Conservation (phyloP, 129 eudicot species). For the Escallonia rubra region DNA sequence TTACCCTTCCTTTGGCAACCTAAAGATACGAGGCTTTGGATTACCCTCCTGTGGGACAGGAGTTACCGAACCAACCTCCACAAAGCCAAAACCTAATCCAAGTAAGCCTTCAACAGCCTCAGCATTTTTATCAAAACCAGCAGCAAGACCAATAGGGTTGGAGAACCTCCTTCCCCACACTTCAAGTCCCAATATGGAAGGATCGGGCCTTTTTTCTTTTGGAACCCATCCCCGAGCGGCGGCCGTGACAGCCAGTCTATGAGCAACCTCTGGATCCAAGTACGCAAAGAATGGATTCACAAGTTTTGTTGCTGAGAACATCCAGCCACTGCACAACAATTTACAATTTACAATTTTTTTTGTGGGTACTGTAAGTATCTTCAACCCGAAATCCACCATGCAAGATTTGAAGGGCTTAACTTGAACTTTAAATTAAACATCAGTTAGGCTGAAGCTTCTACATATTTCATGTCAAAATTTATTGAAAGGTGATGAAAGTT, state of each 20-base stretch:
- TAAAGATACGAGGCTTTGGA: conserved; percentile 94
- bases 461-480: too few relatives aligned
- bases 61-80: conserved; percentile 95
- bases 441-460: too few relatives aligned
- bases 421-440: too few relatives aligned
- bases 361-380: too few relatives aligned
- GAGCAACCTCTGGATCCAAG: conserved; percentile 95
- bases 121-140: conserved; percentile 98
- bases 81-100: conserved; percentile 94
- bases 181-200: conserved; percentile 61
- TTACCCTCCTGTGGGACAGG: conserved; percentile 97
- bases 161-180: conserved; percentile 98
- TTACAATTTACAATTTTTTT: too few relatives aligned
- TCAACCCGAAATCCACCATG: too few relatives aligned
- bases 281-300: conserved; percentile 90
- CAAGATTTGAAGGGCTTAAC: too few relatives aligned
- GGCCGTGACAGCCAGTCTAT: conserved; percentile 76
- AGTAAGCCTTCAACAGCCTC: conserved; percentile 98
- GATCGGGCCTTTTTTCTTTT: conserved; percentile 83
- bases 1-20: conserved; percentile 81
- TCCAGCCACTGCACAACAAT: conserved; percentile 82
- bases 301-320: conserved; percentile 89
- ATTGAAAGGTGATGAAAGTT: too few relatives aligned
- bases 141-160: conserved; percentile 91
- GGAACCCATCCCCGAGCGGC: conserved; percentile 99